Percentiles rank a stretch among this genome's conserved stretches.
These are phyloP conservation scores for Pseudonitzschia multistriata DNA, from an alignment of 108 stramenopile species.

Conservation along the genomic window DNA sequence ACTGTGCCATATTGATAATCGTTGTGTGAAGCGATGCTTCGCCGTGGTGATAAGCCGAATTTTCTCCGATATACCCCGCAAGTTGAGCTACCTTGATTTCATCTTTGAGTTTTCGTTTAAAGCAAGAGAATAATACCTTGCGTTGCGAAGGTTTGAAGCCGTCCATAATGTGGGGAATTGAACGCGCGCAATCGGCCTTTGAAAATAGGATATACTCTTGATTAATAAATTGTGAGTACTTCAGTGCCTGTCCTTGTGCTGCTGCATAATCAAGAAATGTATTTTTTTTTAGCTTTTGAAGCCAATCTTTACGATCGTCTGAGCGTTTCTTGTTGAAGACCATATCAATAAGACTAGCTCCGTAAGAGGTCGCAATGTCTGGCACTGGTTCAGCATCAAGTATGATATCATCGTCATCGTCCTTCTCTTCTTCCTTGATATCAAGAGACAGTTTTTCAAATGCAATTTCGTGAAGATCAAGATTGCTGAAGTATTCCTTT, in stretches of 20 bases:
- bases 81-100: slow-evolving; percentile 98
- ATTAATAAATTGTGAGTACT: slow-evolving; percentile 95
- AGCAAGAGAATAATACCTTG: slow-evolving; percentile 97
- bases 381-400: slow-evolving; percentile 9
- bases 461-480: slow-evolving; percentile 70
- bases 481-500: slow-evolving; percentile 82
- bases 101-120: slow-evolving; percentile 96
- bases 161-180: slow-evolving; percentile 94
- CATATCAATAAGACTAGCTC: slow-evolving; percentile 94
- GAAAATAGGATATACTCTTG: slow-evolving; percentile 97
- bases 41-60: slow-evolving; percentile 99
- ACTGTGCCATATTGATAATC: slow-evolving; percentile 97
- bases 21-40: slow-evolving; percentile 93
- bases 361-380: slow-evolving; percentile 29
- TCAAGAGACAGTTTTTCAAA: slow-evolving; percentile 65
- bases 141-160: slow-evolving; percentile 99
- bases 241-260: slow-evolving; percentile 61
- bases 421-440: slow-evolving; percentile 33
- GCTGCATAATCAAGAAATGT: slow-evolving; percentile 88
- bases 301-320: slow-evolving; percentile 94
- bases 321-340: slow-evolving; percentile 95
- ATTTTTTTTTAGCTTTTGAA: slow-evolving; percentile 64
- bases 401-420: slow-evolving; percentile 16
- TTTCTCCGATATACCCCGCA: slow-evolving; percentile 86
- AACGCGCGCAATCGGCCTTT: slow-evolving; percentile 88